Evolutionary conservation across 257 asterid species (phyloP).

Genomic region (Mentha longifolia): DNA sequence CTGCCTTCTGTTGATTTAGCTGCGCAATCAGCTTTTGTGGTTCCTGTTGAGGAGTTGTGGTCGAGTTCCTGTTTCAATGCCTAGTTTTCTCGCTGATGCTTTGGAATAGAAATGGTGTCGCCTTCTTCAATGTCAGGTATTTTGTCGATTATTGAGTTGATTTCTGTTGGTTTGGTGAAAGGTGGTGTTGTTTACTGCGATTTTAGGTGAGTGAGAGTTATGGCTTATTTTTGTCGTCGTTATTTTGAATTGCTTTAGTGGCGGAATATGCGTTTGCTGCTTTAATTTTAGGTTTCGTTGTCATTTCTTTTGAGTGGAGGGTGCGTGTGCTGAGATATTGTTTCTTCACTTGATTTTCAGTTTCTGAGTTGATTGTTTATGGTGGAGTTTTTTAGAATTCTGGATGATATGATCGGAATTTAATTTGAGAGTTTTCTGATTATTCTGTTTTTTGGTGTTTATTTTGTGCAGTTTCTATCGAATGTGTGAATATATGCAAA

Average conservation of each 20-base stretch:
- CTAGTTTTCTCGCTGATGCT: no score
- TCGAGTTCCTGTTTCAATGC: conserved; percentile 42
- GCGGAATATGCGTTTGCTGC: not conserved
- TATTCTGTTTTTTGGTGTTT: not conserved
- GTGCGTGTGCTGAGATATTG: conserved; percentile 17
- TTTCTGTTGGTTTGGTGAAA: conserved; percentile 26
- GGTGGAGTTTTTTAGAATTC: conserved; percentile 3
- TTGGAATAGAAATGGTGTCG: conserved; percentile 66
- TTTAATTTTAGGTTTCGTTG: not conserved
- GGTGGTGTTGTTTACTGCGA: conserved; percentile 21
- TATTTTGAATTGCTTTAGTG: not conserved
- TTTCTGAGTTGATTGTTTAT: conserved; percentile 18
- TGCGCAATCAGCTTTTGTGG: conserved; percentile 30
- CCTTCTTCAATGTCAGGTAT: conserved; percentile 83
- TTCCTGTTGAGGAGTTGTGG: conserved; percentile 34
- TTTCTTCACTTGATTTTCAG: conserved; percentile 14
- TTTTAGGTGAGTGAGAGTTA: conserved; percentile 31
- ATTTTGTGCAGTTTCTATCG: conserved; percentile 64
- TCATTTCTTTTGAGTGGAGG: not conserved
- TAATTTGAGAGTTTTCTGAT: conserved; percentile 1
- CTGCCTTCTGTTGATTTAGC: conserved; percentile 34
- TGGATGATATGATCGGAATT: not conserved
- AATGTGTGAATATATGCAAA: conserved; percentile 75
- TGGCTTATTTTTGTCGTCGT: not conserved
- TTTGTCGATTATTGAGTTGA: conserved; percentile 16